phyloP scores from a whole-genome alignment of 176 grass and related monocot species.

The Phyllostachys edulis region DNA sequence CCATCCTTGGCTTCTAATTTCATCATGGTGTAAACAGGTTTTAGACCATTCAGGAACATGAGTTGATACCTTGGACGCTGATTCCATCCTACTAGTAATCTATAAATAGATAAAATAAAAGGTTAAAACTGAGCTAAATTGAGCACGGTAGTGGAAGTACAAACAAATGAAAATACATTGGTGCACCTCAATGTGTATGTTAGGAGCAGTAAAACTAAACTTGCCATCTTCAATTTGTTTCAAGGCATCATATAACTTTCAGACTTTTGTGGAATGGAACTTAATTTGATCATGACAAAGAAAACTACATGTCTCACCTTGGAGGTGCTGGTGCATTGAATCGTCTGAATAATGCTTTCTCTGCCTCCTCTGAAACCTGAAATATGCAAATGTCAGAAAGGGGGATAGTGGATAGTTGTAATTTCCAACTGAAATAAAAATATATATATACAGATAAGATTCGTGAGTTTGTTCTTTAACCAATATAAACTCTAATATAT shows the following conservation, averaged over 20 bases:
- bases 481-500: not conserved
- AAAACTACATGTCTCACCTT: conserved; percentile 30
- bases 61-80: conserved; percentile 44
- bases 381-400: conserved; percentile 2
- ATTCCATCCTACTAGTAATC: conserved; percentile 17
- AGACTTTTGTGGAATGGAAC: not conserved
- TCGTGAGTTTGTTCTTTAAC: not conserved
- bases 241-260: not conserved
- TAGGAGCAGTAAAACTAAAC: not conserved
- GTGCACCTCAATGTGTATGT: not conserved
- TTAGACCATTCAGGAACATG: conserved; percentile 31
- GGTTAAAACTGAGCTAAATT: not conserved
- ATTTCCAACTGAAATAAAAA: not conserved
- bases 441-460: not conserved
- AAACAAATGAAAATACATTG: not conserved
- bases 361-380: conserved; percentile 51
- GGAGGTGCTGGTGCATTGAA: conserved; percentile 34
- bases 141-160: not conserved
- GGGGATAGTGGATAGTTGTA: not conserved
- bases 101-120: conserved; percentile 17
- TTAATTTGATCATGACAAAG: not conserved
- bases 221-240: not conserved
- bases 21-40: conserved; percentile 44
- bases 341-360: conserved; percentile 36
- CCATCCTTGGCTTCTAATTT: conserved; percentile 45